Evolutionary conservation across 164 flowering plant genomes (phyloP).

Genomic region (Magnolia officinalis): DNA sequence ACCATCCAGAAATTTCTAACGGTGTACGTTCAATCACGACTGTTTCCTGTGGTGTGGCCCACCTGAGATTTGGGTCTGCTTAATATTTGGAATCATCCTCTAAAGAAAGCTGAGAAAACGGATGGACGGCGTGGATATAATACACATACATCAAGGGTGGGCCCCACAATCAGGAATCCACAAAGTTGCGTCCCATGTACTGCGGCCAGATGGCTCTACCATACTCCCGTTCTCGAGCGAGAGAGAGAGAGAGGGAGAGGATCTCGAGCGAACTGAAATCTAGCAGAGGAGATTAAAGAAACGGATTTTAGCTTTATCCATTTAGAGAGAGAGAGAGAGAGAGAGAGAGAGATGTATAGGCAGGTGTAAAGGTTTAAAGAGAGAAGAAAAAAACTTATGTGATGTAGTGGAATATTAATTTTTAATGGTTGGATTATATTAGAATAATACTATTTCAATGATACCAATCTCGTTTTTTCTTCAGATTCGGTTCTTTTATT

Average conservation of each 20-base stretch:
- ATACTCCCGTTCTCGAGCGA: background rate
- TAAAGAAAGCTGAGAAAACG: no score
- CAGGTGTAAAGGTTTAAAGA: constrained; percentile 40
- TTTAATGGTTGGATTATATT: constrained; percentile 12
- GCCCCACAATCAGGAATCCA: no score
- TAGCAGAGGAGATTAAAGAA: background rate
- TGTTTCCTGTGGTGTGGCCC: no score
- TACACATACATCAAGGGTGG: no score
- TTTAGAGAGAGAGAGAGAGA: background rate
- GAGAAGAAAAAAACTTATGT: constrained; percentile 39
- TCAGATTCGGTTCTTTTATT: background rate
- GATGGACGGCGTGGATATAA: no score
- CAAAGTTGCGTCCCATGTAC: no score
- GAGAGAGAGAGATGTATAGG: constrained; percentile 16
- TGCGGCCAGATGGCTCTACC: no score
- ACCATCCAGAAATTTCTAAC: no score
- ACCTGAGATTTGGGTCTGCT: no score
- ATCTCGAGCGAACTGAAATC: constrained; percentile 8
- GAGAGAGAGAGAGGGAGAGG: background rate
- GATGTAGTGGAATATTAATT: constrained; percentile 12
- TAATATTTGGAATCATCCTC: no score
- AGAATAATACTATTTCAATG: background rate
- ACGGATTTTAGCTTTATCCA: background rate
- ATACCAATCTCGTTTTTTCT: constrained; percentile 29
- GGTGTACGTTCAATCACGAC: no score